Conservation (phyloP, 208 protist species). For the Phytomonas sp. region DNA sequence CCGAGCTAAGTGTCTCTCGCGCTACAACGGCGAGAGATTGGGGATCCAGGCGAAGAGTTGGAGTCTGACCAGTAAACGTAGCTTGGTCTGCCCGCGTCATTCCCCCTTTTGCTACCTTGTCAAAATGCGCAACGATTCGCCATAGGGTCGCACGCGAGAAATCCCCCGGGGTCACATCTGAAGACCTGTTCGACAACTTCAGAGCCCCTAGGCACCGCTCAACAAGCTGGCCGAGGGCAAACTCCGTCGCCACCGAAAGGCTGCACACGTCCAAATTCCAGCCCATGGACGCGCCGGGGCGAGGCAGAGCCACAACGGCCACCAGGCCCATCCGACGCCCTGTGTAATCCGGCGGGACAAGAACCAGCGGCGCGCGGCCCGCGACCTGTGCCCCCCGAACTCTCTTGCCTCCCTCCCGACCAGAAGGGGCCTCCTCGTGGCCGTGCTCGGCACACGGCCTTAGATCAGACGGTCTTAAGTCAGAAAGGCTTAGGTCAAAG, state of each 20-base stretch:
- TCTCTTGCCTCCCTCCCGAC: too few species aligned
- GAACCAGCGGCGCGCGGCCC: background rate
- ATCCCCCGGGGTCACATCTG: too few species aligned
- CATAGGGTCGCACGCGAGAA: background rate
- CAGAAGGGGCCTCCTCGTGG: too few species aligned
- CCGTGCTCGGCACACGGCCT: too few species aligned
- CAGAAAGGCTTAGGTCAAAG: too few species aligned
- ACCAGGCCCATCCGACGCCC: constrained; percentile 30
- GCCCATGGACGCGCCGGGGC: background rate
- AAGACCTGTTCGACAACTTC: background rate
- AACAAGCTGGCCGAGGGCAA: constrained; percentile 52
- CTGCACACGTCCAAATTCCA: constrained; percentile 28
- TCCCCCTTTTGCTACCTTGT: background rate
- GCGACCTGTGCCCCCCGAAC: too few species aligned
- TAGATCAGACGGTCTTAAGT: too few species aligned
- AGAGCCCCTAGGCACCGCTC: constrained; percentile 32
- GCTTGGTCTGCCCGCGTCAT: background rate
- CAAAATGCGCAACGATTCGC: background rate
- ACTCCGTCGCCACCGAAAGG: constrained; percentile 32
- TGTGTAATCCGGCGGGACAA: constrained; percentile 35
- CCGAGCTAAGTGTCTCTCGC: background rate
- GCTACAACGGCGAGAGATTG: background rate
- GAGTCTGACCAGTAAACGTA: background rate
- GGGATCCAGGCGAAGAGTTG: background rate
- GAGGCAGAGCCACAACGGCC: constrained; percentile 10